Conservation (phyloP, 306 rosid species). For the Ceratonia siliqua region DNA sequence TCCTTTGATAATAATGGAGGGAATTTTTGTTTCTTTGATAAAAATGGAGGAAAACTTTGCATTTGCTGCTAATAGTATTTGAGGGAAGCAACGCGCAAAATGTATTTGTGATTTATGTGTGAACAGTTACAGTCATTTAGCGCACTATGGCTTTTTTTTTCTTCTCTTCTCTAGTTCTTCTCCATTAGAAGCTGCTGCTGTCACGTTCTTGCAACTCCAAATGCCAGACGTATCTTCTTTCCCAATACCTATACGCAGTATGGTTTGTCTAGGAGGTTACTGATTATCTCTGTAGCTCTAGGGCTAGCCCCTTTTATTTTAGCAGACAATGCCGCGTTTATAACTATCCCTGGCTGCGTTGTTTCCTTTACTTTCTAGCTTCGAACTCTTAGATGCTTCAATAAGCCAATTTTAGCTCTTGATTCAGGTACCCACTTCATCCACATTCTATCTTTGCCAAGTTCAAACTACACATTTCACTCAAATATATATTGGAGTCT, state of each 20-base stretch:
- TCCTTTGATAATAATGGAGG: no score
- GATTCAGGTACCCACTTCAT: constrained; percentile 5
- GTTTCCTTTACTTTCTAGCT: not conserved
- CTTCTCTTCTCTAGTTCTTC: constrained; percentile 24
- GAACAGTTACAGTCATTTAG: no score
- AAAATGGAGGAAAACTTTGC: no score
- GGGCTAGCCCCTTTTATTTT: not conserved
- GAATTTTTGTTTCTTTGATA: no score
- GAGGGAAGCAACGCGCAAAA: no score
- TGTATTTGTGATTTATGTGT: no score
- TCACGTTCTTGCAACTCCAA: constrained; percentile 12
- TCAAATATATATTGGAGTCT: not conserved
- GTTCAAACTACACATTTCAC: not conserved
- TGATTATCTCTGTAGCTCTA: not conserved
- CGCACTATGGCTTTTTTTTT: no score
- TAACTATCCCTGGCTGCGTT: not conserved
- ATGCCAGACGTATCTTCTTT: constrained; percentile 26
- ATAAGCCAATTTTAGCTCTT: constrained; percentile 1
- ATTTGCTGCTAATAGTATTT: no score
- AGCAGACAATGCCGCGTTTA: not conserved
- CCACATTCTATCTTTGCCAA: not conserved
- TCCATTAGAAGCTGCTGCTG: constrained; percentile 26
- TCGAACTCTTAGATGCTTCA: not conserved
- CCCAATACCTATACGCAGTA: not conserved
- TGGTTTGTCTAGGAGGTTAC: constrained; percentile 38